phyloP scores from a whole-genome alignment of 805 yeast species.

The Cyberlindnera japonica region DNA sequence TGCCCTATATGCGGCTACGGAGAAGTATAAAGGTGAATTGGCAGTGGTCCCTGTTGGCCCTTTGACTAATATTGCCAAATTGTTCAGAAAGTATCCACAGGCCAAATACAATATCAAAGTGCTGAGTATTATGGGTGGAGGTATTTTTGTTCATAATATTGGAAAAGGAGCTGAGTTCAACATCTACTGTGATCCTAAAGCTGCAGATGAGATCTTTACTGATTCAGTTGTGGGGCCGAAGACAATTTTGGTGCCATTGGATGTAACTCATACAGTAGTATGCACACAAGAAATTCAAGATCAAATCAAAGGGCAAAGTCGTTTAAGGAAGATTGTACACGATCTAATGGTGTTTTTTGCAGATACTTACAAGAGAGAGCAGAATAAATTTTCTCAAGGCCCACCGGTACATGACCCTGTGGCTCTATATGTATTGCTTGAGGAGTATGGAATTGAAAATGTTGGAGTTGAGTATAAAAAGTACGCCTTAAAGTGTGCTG shows the following conservation, averaged over 20 bases:
- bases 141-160: conserved; percentile 32
- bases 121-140: conserved; percentile 79
- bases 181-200: conserved; percentile 69
- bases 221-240: conserved; percentile 43
- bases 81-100: conserved; percentile 55
- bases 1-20: conserved; percentile 36
- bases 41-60: conserved; percentile 75
- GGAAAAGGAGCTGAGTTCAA: conserved; percentile 67
- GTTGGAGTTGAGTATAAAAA: conserved; percentile 13
- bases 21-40: conserved; percentile 42
- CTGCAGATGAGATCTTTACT: conserved; percentile 55
- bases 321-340: conserved; percentile 49
- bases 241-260: conserved; percentile 58
- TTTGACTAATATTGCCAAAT: conserved; percentile 62
- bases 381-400: conserved; percentile 43
- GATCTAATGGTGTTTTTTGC: conserved; percentile 53
- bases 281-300: conserved; percentile 42
- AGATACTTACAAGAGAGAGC: conserved; percentile 38
- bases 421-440: conserved; percentile 56
- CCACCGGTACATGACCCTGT: conserved; percentile 84
- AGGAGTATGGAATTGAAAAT: conserved; percentile 25
- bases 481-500: conserved; percentile 1
- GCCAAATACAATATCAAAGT: conserved; percentile 44
- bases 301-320: conserved; percentile 34
- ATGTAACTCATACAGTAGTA: conserved; percentile 64